These are phyloP conservation scores for Carpinus viminea DNA, from an alignment of 306 rosid species.

Conservation along the genomic window DNA sequence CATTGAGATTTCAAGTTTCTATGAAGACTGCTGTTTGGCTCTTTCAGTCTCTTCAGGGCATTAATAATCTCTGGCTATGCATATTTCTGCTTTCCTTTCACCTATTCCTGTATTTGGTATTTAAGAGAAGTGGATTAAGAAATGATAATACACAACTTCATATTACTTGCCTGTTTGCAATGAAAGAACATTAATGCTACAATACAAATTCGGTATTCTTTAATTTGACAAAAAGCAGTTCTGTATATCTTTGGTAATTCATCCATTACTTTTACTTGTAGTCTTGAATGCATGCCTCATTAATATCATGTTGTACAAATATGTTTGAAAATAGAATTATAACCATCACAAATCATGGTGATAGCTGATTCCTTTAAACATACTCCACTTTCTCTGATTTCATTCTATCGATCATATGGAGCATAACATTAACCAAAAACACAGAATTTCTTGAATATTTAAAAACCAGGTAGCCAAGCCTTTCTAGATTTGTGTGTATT, in stretches of 20 bases:
- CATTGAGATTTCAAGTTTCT: background rate
- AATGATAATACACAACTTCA: background rate
- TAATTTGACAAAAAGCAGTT: background rate
- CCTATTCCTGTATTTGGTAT: background rate
- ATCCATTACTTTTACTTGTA: background rate
- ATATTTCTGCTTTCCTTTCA: background rate
- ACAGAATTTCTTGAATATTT: background rate
- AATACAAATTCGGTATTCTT: background rate
- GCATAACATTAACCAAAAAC: no score
- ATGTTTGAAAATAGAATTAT: background rate
- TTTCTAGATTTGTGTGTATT: background rate
- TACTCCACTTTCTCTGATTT: no score
- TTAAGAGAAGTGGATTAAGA: background rate
- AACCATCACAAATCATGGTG: no score
- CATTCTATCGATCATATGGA: no score
- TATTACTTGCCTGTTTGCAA: background rate
- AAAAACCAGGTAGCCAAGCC: background rate
- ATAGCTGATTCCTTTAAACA: no score
- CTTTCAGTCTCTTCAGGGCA: constrained; percentile 15
- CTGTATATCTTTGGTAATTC: background rate
- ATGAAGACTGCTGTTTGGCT: constrained; percentile 10
- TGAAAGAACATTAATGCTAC: background rate
- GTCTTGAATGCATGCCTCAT: background rate
- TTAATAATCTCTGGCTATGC: background rate
- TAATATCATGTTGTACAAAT: background rate